phyloP scores from a whole-genome alignment of 2,329 filamentous ascomycete genomes.

The Penicillium palitans region DNA sequence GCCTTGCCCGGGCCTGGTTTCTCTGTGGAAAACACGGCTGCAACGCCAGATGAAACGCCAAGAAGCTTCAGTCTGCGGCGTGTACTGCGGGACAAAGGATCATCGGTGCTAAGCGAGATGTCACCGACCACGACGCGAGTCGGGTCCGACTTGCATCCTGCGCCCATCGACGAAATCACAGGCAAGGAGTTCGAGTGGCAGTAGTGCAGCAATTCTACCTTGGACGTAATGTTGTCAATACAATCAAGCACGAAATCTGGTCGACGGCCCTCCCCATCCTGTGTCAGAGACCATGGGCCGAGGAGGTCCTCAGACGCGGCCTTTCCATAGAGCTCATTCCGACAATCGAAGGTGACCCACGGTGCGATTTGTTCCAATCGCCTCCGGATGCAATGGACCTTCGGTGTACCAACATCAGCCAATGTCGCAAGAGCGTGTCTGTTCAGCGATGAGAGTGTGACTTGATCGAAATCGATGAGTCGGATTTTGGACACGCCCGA shows the following conservation, averaged over 20 bases:
- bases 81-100: slow-evolving; percentile 82
- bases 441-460: slow-evolving; percentile 90
- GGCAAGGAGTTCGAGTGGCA: slow-evolving; percentile 75
- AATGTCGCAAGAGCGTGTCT: slow-evolving; percentile 93
- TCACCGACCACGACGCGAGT: slow-evolving; percentile 88
- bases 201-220: slow-evolving; percentile 85
- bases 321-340: slow-evolving; percentile 78
- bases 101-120: slow-evolving; percentile 83
- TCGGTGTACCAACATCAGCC: slow-evolving; percentile 87
- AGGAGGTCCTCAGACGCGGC: slow-evolving; percentile 67
- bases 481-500: slow-evolving; percentile 87
- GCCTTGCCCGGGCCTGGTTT: slow-evolving; percentile 89
- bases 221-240: slow-evolving; percentile 97
- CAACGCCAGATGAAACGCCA: slow-evolving; percentile 81
- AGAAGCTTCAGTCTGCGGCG: slow-evolving; percentile 72
- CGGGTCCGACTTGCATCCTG: slow-evolving; percentile 84
- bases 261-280: slow-evolving; percentile 44
- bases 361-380: slow-evolving; percentile 83
- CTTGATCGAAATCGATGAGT: slow-evolving; percentile 95
- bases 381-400: slow-evolving; percentile 80
- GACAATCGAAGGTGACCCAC: slow-evolving; percentile 86
- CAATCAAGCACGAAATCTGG: slow-evolving; percentile 94
- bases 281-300: slow-evolving; percentile 60
- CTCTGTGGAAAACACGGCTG: slow-evolving; percentile 90
- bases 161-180: slow-evolving; percentile 94